phyloP scores from a whole-genome alignment of 257 asterid genomes.

The Nicotiana noctiflora region DNA sequence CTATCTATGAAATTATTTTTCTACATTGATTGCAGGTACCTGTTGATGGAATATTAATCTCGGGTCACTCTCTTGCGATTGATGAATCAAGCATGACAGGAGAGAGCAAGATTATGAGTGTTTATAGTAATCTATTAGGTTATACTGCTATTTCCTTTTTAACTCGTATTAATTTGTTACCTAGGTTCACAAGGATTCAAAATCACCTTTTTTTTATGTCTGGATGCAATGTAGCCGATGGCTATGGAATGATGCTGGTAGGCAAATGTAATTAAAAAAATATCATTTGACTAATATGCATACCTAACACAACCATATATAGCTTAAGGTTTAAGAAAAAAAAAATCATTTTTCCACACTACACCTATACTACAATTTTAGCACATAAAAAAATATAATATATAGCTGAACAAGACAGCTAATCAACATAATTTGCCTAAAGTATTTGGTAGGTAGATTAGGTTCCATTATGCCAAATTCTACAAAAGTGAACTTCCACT shows the following conservation, averaged over 20 bases:
- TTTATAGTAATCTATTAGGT: constrained; percentile 2
- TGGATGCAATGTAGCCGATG: constrained; percentile 98
- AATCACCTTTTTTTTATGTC: constrained; percentile 85
- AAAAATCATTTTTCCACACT: too few species aligned
- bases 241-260: constrained; percentile 76
- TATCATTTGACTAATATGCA: too few species aligned
- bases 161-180: constrained; percentile 5
- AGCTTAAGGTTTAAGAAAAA: too few species aligned
- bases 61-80: constrained; percentile 78
- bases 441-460: not conserved
- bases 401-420: too few species aligned
- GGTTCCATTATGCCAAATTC: not conserved
- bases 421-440: not conserved
- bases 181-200: constrained; percentile 83
- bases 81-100: constrained; percentile 99
- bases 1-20: not conserved
- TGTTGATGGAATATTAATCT: constrained; percentile 79
- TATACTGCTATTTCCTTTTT: constrained; percentile 12
- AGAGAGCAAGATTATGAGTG: constrained; percentile 87
- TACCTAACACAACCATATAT: too few species aligned
- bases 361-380: too few species aligned
- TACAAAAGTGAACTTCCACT: not conserved
- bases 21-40: constrained; percentile 51
- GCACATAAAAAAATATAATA: too few species aligned
- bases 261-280: too few species aligned